Conservation (phyloP, 1,139 yeast genomes). For the Zygosaccharomyces pseudobailii region DNA sequence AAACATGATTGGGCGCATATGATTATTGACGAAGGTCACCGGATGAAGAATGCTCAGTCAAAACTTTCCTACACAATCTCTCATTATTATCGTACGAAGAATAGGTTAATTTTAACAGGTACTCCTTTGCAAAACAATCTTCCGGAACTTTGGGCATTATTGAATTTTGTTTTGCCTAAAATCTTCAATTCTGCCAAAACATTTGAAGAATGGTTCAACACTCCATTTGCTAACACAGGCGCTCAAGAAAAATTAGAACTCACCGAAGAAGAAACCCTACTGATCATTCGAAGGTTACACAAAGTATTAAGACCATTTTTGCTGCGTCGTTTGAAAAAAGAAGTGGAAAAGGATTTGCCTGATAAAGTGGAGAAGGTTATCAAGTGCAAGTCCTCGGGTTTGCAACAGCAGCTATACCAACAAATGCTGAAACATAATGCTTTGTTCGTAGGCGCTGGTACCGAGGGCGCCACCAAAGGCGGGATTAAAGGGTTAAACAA, state of each 20-base stretch:
- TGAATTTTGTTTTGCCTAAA: constrained; percentile 91
- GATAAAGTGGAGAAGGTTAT: constrained; percentile 88
- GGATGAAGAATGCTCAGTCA: constrained; percentile 93
- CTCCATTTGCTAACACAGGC: constrained; percentile 97
- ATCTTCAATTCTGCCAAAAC: constrained; percentile 95
- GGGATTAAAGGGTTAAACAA: constrained; percentile 91
- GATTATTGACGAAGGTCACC: constrained; percentile 98
- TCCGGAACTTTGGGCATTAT: constrained; percentile 95
- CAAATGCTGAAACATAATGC: constrained; percentile 88
- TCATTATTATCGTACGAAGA: constrained; percentile 73
- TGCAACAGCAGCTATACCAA: constrained; percentile 75
- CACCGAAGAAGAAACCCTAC: constrained; percentile 89
- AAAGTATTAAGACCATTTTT: constrained; percentile 89
- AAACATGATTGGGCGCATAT: constrained; percentile 88
- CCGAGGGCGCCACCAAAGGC: constrained; percentile 59
- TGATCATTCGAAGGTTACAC: constrained; percentile 87
- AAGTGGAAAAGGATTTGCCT: constrained; percentile 91
- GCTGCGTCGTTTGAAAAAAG: constrained; percentile 86
- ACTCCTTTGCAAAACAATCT: constrained; percentile 93
- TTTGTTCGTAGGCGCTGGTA: constrained; percentile 67
- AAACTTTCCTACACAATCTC: constrained; percentile 81
- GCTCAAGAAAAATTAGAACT: constrained; percentile 88
- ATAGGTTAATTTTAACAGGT: constrained; percentile 91
- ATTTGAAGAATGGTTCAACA: constrained; percentile 97
- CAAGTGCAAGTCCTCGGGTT: constrained; percentile 80